These are phyloP conservation scores for Ogataea saltuana DNA, from an alignment of 805 yeast species.

Conservation along the genomic window DNA sequence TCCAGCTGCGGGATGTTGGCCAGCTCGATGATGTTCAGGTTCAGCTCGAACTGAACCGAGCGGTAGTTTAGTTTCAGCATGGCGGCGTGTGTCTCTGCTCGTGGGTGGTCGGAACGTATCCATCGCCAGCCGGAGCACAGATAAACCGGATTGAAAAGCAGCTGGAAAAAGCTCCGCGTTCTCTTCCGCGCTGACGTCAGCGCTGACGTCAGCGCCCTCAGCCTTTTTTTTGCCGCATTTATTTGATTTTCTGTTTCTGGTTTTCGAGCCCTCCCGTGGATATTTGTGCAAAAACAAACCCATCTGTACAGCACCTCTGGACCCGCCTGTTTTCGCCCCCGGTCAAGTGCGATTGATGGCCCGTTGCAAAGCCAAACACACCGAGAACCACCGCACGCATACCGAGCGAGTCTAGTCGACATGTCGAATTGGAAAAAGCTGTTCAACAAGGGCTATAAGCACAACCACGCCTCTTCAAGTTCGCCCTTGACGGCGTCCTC, in stretches of 20 bases:
- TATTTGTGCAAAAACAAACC: neutral
- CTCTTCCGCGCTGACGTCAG: no score
- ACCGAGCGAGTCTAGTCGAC: no score
- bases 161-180: no score
- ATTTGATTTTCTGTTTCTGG: no score
- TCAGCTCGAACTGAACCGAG: constrained; percentile 51
- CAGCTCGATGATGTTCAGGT: constrained; percentile 62
- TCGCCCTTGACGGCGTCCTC: constrained; percentile 18
- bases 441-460: constrained; percentile 27
- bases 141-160: no score
- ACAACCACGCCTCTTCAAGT: constrained; percentile 12
- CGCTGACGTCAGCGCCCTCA: no score
- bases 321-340: no score
- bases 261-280: no score
- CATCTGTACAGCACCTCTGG: no score
- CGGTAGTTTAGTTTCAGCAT: constrained; percentile 29
- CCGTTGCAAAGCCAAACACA: neutral
- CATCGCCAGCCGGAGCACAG: neutral
- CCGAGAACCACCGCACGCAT: neutral
- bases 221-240: no score
- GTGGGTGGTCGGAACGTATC: neutral
- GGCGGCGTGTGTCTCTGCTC: neutral
- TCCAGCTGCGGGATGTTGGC: constrained; percentile 81
- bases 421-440: constrained; percentile 38
- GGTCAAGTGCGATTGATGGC: no score